Base-by-base conservation (phyloP, 768 basidiomycete genomes). In the Lepiota brunneoincarnata region DNA sequence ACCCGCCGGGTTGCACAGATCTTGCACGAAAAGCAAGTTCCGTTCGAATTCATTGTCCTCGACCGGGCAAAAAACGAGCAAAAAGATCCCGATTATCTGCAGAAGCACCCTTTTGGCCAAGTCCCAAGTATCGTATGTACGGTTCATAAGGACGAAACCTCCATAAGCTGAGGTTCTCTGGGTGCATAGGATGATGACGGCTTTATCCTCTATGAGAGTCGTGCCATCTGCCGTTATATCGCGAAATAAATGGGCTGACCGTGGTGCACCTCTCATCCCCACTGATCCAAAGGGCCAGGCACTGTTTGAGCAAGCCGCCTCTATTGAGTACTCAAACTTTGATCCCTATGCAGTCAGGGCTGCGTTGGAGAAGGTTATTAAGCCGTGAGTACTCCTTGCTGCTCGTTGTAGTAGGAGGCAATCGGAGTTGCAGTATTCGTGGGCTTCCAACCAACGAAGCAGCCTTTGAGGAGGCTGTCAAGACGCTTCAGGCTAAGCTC, bases 81-180 rank as follows among this genome's bases (percentile, higher is more conserved):
- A 37, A 86, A 83, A 64, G 2, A 62, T 0, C 61, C 76, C 0
- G 75, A 60, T 7, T 79, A 68, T 69, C 18, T 76, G 14, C 61
- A 67, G 28, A 67, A 73, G 46, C 85, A 91, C 59, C 88, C 89
- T 0, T 87, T 86, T 60, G 82, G 83, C 17, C 79, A 82, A 59
- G 72, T 85, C 24, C 84, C 85, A 2, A 80, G 76, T 63, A 73
- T 86, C 51, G 79, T 77, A 53, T 34, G 70, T 63, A 9, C 31
- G 6, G 11, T 34, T 49, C 49, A 3, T 14, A 7, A n/a, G 15
- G 4, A 49, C 34, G 45, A 18, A 12, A 42, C 56, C 61, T 77
- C 58, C n/a, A 1, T 37, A 23, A 3, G 18, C 20, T 44, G 51
- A 45, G n/a, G n/a, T 23, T n/a, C 17, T 3, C 36, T n/a, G 2